Evolutionary conservation across 805 yeast species (phyloP), one percentile per base, ranked within the genome.

Genomic region (Monosporozyma yasuniensis): DNA sequence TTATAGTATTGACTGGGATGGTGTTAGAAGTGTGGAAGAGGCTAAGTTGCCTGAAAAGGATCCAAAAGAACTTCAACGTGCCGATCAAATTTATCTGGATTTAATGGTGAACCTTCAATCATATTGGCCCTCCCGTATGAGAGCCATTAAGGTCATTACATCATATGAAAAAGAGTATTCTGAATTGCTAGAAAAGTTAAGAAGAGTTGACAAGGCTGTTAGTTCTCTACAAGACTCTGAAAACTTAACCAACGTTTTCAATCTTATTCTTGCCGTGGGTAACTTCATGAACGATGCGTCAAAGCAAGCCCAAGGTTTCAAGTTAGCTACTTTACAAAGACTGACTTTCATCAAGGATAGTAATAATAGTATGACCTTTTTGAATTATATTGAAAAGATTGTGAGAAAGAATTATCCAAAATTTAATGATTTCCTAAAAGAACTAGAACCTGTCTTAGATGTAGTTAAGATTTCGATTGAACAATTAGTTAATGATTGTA

Each of bases 271-370:
- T 54, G 83, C 90, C 3, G 93, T 93, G 47, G 99, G 99, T 52
- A 93, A 93, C 65, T 91, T 83, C 65, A 93, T 93, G 99, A 93
- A 95, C 64, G 96, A 89, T 60, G 72, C 80, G n/a, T 74, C 87
- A 2, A 90, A 89, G 59, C 96, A 89, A 64, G 98, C 97, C 1
- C 77, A 79, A 56, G 99, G 99, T 3, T 95, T 95, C 74, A 84
- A 85, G 60, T 72, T 93, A 52, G 83, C 87, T 43, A 87, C 96
- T n/a, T 73, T 93, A 48, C 96, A 89, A 61, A 73, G 98, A 57
- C 74, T 93, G 51, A 87, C 84, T 30, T 89, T 95, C 57, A 83
- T 95, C 69, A 93, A 93, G 63, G 96, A 91, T 67, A 88, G 84
- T 25, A 78, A 81, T 52, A 90, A 91, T 63, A 78, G 88, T 5